Evolutionary conservation across 768 basidiomycete species (phyloP).

Genomic region (Suillus luteus): DNA sequence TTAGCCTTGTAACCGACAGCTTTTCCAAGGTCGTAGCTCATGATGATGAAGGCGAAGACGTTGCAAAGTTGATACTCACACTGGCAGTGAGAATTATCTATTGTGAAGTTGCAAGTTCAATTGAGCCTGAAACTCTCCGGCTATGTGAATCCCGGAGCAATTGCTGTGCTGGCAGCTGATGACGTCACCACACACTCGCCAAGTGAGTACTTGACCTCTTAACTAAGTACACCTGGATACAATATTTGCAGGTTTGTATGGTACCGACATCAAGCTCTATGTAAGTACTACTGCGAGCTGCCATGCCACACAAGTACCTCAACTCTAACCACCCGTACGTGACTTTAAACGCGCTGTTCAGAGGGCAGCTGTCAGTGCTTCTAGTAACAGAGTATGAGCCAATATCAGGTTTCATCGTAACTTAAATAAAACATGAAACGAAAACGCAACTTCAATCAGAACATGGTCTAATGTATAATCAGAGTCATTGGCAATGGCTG

Average conservation of each 20-base stretch:
- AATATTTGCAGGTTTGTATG: no score
- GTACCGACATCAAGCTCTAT: no score
- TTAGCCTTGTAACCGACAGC: conserved; percentile 61
- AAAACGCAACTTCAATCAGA: not conserved
- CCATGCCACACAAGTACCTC: no score
- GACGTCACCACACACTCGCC: not conserved
- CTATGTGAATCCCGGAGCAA: not conserved
- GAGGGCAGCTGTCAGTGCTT: no score
- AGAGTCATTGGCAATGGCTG: not conserved
- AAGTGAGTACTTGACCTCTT: not conserved
- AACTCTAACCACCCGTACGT: no score
- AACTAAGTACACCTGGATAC: no score
- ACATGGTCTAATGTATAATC: not conserved
- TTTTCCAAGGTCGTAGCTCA: conserved; percentile 63
- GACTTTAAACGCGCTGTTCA: no score
- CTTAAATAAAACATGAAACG: not conserved
- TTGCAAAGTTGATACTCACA: not conserved
- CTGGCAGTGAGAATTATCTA: not conserved
- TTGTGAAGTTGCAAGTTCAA: not conserved
- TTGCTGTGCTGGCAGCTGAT: not conserved
- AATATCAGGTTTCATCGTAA: not conserved
- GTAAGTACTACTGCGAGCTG: no score
- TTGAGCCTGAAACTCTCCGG: conserved; percentile 1
- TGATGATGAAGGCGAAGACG: conserved; percentile 21
- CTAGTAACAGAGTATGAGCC: no score